Evolutionary conservation across 2,329 filamentous ascomycete genomes (phyloP).

Genomic region (Rachicladosporium sp.): DNA sequence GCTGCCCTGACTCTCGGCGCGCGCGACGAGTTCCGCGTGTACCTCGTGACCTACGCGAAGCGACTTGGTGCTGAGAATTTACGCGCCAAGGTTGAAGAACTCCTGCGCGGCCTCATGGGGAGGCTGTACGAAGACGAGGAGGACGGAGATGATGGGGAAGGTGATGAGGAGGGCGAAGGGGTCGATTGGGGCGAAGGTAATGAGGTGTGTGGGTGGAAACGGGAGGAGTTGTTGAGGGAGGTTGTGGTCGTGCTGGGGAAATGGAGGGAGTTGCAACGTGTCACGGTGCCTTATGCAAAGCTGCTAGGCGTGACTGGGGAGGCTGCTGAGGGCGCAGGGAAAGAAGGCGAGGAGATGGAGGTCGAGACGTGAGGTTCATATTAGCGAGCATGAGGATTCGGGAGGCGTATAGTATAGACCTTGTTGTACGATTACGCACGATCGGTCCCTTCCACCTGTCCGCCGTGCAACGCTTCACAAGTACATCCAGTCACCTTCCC

Average conservation of each 20-base stretch:
- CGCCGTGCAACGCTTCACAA: no score
- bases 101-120: slow-evolving; percentile 70
- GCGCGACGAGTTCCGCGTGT: slow-evolving; percentile 83
- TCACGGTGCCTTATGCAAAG: slow-evolving; percentile 89
- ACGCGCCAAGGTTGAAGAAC: slow-evolving; percentile 80
- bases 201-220: slow-evolving; percentile 80
- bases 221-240: slow-evolving; percentile 75
- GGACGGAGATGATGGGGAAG: slow-evolving; percentile 40
- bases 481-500: no score
- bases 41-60: slow-evolving; percentile 97
- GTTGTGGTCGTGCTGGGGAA: slow-evolving; percentile 95
- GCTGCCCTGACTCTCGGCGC: slow-evolving; percentile 75
- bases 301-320: slow-evolving; percentile 49
- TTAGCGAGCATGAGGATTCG: no score
- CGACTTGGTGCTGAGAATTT: slow-evolving; percentile 82
- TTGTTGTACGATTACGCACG: no score
- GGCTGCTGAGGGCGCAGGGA: neutral
- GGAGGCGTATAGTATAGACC: no score
- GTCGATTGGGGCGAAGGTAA: slow-evolving; percentile 56
- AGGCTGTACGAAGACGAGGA: slow-evolving; percentile 47
- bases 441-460: no score
- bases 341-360: no score
- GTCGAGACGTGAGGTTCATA: no score
- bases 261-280: slow-evolving; percentile 83
- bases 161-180: slow-evolving; percentile 36